These are phyloP conservation scores for Plasmodium cynomolgi DNA, from an alignment of 169 alveolate genomes.

Conservation along the genomic window DNA sequence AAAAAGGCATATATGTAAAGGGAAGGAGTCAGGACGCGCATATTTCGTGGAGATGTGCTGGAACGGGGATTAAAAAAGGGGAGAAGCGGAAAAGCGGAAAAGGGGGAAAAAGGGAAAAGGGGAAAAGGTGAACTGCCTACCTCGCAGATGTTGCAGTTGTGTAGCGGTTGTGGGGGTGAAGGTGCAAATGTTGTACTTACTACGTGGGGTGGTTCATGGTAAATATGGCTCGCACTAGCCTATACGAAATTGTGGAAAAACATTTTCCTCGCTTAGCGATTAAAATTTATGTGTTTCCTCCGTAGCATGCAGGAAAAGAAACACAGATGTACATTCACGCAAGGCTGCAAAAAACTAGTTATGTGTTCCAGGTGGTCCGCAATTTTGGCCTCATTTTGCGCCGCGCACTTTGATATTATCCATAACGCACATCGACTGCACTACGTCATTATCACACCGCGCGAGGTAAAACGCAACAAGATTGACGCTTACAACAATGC, in stretches of 20 bases:
- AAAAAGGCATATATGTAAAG: constrained; percentile 3
- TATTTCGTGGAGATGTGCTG: neutral
- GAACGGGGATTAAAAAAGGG: neutral
- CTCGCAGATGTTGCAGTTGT: neutral
- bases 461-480: neutral
- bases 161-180: neutral
- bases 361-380: constrained; percentile 46
- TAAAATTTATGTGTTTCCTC: neutral
- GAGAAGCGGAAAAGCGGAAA: neutral
- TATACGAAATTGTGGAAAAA: neutral
- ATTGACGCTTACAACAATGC: neutral
- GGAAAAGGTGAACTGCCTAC: neutral
- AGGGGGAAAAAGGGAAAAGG: neutral
- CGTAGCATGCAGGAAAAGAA: neutral
- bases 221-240: neutral
- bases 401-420: neutral
- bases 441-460: neutral
- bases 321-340: neutral
- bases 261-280: neutral
- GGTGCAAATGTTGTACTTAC: neutral
- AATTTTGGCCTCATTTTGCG: neutral
- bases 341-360: neutral
- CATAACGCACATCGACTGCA: neutral
- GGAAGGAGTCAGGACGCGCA: neutral
- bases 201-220: neutral